Evolutionary conservation across 441 rosid species (phyloP).

Genomic region (Melianthus villosus): DNA sequence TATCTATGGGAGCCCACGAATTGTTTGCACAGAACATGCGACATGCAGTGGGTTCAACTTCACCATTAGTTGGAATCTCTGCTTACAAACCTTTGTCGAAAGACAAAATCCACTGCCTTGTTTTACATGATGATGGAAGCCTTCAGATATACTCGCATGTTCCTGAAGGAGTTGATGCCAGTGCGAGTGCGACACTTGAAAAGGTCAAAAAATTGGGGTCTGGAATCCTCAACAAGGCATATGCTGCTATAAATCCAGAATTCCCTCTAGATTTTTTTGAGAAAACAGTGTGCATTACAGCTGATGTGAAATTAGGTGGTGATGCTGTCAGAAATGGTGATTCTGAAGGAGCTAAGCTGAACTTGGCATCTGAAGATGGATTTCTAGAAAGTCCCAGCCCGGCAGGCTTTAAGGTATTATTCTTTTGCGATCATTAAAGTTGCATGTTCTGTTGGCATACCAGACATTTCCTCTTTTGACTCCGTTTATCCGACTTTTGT

Average conservation of each 20-base stretch:
- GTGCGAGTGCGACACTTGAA: conserved; percentile 58
- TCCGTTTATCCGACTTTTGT: neutral
- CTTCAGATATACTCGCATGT: conserved; percentile 88
- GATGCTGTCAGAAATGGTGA: conserved; percentile 94
- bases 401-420: conserved; percentile 90
- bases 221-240: conserved; percentile 75
- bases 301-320: conserved; percentile 88
- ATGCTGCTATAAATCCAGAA: conserved; percentile 76
- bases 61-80: conserved; percentile 82
- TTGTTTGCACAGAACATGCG: conserved; percentile 71
- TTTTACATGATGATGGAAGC: conserved; percentile 98
- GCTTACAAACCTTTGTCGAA: conserved; percentile 95
- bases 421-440: neutral
- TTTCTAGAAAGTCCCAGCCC: conserved; percentile 84
- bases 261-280: conserved; percentile 98
- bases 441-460: neutral
- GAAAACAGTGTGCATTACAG: conserved; percentile 84
- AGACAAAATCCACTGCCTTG: conserved; percentile 88
- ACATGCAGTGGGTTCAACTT: conserved; percentile 73
- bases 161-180: conserved; percentile 52
- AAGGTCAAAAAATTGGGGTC: conserved; percentile 82
- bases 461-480: neutral
- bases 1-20: conserved; percentile 49
- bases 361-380: conserved; percentile 90
- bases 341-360: conserved; percentile 89